Evolutionary conservation across 805 yeast genomes (phyloP), one percentile per base, ranked within the genome.

Genomic region (Clavispora carvajalis): DNA sequence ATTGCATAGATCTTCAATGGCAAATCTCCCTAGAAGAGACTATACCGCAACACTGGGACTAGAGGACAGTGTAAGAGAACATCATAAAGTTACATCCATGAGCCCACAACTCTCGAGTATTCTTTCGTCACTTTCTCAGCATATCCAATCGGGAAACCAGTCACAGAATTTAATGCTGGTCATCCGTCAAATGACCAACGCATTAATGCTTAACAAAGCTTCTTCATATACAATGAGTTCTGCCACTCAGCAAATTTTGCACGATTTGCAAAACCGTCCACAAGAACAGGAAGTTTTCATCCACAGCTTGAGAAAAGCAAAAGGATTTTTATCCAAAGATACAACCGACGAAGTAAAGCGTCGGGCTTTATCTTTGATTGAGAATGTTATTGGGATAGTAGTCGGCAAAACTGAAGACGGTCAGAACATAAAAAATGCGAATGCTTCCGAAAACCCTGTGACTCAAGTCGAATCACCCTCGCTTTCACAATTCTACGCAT

Each of bases 1-100:
- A 0, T 49, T 75, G 39, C 75, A 74, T 44, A 58, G 82, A 29
- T 66, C 75, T 3, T 62, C 69, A 8, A 71, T 74, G 73, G 54
- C 57, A 1, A 58, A 50, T 4, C 52, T 51, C 0, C 48, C 58
- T 5, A 52, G 54, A 31, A 48, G 62, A 26, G 62, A 62, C 40
- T 60, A 60, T 40, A 53, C 64, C 0, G 38, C 59, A 8, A 55
- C 59, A 13, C 58, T 53, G 22, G 49, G 63, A 0, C 34, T 62
- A 7, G 64, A 59, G 8, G 62, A 56, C 22, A 49, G 53, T 2
- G 33, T 55, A 35, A 47, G 44, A 22, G 59, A 55, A 26, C 44
- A 36, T 2, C 34, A 16, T 28, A 39, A 29, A 33, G 16, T 21
- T 36, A 40, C 23, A 23, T 30, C 19, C 8, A 47, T 52, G 24